phyloP scores from a whole-genome alignment of 495 filamentous ascomycete species.

The Thermothielavioides terrestris region DNA sequence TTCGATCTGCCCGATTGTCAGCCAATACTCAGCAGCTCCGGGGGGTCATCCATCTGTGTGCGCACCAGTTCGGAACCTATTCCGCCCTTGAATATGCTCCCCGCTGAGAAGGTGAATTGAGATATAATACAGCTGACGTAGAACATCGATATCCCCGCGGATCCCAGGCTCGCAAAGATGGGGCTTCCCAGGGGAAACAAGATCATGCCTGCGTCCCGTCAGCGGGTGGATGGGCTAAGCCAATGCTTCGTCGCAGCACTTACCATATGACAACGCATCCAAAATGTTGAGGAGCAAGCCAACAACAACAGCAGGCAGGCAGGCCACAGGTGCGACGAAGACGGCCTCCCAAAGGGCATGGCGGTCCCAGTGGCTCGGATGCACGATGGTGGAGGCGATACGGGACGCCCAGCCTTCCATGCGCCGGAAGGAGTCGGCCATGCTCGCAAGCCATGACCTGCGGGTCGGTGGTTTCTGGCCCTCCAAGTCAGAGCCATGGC shows the following conservation, averaged over 20 bases:
- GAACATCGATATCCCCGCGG: conserved; percentile 96
- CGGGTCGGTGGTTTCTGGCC: conserved; percentile 27
- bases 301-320: conserved; percentile 76
- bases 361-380: conserved; percentile 67
- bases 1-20: conserved; percentile 57
- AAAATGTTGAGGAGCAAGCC: conserved; percentile 86
- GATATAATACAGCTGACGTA: conserved; percentile 95
- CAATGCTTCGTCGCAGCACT: conserved; percentile 9
- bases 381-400: conserved; percentile 22
- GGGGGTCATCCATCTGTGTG: background rate
- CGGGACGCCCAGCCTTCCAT: conserved; percentile 1
- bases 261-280: conserved; percentile 89
- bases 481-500: conserved; percentile 31
- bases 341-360: conserved; percentile 54
- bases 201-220: conserved; percentile 62
- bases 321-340: conserved; percentile 56
- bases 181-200: conserved; percentile 82
- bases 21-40: background rate
- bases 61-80: conserved; percentile 90
- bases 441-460: conserved; percentile 13
- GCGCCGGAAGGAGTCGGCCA: conserved; percentile 2
- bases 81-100: conserved; percentile 83
- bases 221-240: background rate
- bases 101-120: conserved; percentile 84
- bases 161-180: conserved; percentile 72